Evolutionary conservation across 371 early-diverging fungal genomes (phyloP).

Genomic region (Actinomucor elegans): DNA sequence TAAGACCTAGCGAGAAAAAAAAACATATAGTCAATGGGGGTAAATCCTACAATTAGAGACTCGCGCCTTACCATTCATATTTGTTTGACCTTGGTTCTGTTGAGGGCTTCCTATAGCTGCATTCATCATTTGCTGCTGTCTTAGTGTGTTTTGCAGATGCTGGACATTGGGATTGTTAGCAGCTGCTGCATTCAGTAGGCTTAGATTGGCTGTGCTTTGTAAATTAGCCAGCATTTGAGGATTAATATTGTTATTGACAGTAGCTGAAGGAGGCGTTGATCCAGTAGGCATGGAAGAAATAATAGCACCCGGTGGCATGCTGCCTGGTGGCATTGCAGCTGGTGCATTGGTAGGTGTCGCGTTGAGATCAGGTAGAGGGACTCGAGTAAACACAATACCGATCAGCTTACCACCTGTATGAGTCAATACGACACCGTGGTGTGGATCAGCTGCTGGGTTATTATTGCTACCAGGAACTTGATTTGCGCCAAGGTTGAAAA

Average conservation of each 20-base stretch:
- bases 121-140: conserved; percentile 32
- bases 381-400: conserved; percentile 53
- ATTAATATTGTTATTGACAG: conserved; percentile 14
- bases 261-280: conserved; percentile 12
- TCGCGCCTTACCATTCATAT: conserved; percentile 29
- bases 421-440: conserved; percentile 51
- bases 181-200: conserved; percentile 15
- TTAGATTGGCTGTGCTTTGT: conserved; percentile 24
- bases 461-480: conserved; percentile 16
- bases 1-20: conserved; percentile 20
- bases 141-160: conserved; percentile 23
- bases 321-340: background rate
- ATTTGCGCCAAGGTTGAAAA: conserved; percentile 33
- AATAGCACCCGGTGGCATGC: conserved; percentile 12
- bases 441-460: conserved; percentile 20
- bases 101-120: conserved; percentile 23
- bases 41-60: no score
- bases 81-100: conserved; percentile 23
- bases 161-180: conserved; percentile 22
- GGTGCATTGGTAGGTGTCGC: conserved; percentile 8
- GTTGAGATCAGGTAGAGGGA: conserved; percentile 51
- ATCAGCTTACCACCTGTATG: conserved; percentile 47
- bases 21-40: background rate
- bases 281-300: background rate
- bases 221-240: conserved; percentile 20